Conservation (phyloP, 140 eudicot species). For the Flaveria floridana region DNA sequence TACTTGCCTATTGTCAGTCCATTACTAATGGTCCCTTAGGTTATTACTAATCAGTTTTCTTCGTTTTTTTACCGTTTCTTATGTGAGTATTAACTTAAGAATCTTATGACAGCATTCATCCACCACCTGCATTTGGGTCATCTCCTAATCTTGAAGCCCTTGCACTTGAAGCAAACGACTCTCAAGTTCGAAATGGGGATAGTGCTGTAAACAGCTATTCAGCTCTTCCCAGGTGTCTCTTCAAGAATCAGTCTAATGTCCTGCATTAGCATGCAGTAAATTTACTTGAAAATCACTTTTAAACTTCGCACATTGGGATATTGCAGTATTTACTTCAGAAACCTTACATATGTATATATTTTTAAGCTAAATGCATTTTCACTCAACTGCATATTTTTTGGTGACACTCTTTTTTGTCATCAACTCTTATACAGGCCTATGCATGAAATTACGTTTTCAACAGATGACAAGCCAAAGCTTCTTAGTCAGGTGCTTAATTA, state of each 20-base stretch:
- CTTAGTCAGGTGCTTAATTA: constrained; percentile 77
- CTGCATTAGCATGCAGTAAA: constrained; percentile 11
- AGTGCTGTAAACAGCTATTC: constrained; percentile 49
- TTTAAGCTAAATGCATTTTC: background rate
- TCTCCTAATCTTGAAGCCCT: constrained; percentile 98
- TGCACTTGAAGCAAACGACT: constrained; percentile 73
- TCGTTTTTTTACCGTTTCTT: constrained; percentile 4
- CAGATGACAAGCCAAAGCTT: constrained; percentile 97
- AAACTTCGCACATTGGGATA: constrained; percentile 8
- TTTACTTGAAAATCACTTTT: constrained; percentile 3
- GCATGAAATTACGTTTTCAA: constrained; percentile 96
- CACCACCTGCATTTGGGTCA: constrained; percentile 97
- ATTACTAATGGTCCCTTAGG: background rate
- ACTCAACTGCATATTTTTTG: background rate
- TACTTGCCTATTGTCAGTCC: constrained; percentile 3
- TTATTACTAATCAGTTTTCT: constrained; percentile 7
- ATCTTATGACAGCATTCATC: constrained; percentile 58
- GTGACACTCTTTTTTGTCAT: constrained; percentile 25
- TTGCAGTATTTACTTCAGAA: background rate
- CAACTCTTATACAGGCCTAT: constrained; percentile 69
- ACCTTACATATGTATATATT: constrained; percentile 9
- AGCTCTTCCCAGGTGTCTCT: constrained; percentile 48
- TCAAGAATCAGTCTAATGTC: constrained; percentile 5
- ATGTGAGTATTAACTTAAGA: background rate
- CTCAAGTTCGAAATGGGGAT: constrained; percentile 62